phyloP scores from a whole-genome alignment of 441 rosid genomes.

The Mallotus japonicus region DNA sequence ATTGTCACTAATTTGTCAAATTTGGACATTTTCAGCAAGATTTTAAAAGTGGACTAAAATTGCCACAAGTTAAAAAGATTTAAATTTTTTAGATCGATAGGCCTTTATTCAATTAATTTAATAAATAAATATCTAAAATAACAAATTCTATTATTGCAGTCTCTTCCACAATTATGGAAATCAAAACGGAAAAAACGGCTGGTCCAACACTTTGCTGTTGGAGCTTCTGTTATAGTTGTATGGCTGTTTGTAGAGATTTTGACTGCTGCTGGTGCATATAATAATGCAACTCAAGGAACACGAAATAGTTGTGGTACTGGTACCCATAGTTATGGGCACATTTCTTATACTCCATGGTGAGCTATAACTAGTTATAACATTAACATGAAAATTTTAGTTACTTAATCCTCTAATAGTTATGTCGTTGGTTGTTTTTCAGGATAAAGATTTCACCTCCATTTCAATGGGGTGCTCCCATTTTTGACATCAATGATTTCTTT shows the following conservation, averaged over 20 bases:
- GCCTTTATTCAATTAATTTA: too few relatives aligned
- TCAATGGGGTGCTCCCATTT: constrained; percentile 70
- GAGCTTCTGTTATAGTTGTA: constrained; percentile 40
- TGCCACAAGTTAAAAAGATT: too few relatives aligned
- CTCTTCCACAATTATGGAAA: constrained; percentile 48
- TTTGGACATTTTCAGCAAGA: too few relatives aligned
- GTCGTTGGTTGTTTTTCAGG: constrained; percentile 35
- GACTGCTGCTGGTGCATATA: constrained; percentile 69
- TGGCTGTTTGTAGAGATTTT: constrained; percentile 76
- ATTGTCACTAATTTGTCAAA: too few relatives aligned
- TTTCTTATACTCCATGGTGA: constrained; percentile 68
- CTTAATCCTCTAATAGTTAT: not conserved
- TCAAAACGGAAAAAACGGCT: constrained; percentile 26
- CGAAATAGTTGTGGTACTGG: constrained; percentile 61
- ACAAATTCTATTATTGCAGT: constrained; percentile 35
- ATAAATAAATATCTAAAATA: too few relatives aligned
- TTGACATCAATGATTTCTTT: constrained; percentile 49
- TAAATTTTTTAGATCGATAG: too few relatives aligned
- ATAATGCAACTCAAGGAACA: constrained; percentile 43
- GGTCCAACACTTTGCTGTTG: constrained; percentile 47
- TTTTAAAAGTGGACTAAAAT: too few relatives aligned
- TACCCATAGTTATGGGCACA: constrained; percentile 56
- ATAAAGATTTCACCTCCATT: constrained; percentile 72
- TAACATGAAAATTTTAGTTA: not conserved
- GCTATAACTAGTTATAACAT: not conserved